phyloP scores from a whole-genome alignment of 2,329 filamentous ascomycete species.

The Ophiostoma perfectum region DNA sequence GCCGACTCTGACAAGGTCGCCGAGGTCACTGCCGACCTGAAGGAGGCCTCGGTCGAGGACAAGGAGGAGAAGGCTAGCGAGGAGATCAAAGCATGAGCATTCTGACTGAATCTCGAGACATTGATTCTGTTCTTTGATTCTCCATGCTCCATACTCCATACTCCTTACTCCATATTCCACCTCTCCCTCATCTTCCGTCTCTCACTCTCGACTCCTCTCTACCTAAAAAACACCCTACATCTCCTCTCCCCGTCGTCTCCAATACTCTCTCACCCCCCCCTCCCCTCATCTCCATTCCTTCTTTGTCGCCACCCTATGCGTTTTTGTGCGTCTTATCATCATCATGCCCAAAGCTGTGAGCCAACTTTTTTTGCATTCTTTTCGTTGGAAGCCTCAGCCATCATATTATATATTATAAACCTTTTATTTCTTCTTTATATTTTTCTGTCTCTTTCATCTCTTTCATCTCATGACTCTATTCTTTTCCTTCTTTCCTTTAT shows the following conservation, averaged over 20 bases:
- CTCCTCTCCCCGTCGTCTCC: neutral
- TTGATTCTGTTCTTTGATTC: neutral
- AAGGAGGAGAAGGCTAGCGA: slow-evolving; percentile 39
- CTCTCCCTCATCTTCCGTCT: neutral
- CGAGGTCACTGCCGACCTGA: slow-evolving; percentile 47
- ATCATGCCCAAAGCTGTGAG: neutral
- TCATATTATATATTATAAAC: neutral
- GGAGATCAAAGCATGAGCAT: slow-evolving; percentile 19
- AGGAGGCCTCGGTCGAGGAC: slow-evolving; percentile 40
- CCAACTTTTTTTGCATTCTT: neutral
- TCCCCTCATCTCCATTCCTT: neutral
- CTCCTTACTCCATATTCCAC: neutral
- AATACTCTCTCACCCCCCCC: neutral
- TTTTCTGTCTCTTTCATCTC: neutral
- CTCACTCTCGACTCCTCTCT: neutral
- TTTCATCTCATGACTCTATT: neutral
- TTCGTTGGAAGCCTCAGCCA: neutral
- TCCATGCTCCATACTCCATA: neutral
- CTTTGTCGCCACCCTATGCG: neutral
- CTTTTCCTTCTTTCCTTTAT: neutral
- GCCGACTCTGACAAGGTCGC: slow-evolving; percentile 45
- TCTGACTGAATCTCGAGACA: neutral
- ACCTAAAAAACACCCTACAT: neutral
- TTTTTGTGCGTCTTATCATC: too few species aligned
- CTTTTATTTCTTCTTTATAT: neutral